phyloP scores from a whole-genome alignment of 306 rosid species.

The Ochetophila trinervis region DNA sequence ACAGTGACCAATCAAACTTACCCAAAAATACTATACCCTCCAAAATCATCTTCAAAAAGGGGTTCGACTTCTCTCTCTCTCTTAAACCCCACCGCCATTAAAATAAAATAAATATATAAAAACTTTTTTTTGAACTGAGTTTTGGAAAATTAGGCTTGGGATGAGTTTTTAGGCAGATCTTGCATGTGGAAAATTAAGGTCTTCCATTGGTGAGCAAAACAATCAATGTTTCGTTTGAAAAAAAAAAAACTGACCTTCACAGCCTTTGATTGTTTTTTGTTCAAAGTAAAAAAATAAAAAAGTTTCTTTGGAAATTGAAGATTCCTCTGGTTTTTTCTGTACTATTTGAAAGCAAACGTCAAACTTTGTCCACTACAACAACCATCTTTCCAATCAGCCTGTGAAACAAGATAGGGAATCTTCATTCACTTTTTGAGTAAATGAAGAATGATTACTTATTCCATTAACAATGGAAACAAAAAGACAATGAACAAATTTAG shows the following conservation, averaged over 20 bases:
- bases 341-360: constrained; percentile 19
- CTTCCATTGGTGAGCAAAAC: constrained; percentile 27
- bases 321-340: constrained; percentile 29
- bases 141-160: not conserved
- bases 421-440: too few relatives aligned
- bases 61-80: not conserved
- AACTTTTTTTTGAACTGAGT: too few relatives aligned
- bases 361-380: constrained; percentile 28
- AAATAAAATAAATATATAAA: too few relatives aligned
- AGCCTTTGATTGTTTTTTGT: too few relatives aligned
- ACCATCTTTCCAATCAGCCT: not conserved
- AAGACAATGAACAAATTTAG: too few relatives aligned
- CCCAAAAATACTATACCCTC: not conserved
- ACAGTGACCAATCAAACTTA: not conserved
- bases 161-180: not conserved
- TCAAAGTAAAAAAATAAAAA: not conserved
- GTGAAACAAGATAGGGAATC: too few relatives aligned
- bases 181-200: constrained; percentile 22
- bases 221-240: constrained; percentile 44
- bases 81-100: not conserved
- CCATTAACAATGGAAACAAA: not conserved
- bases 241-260: not conserved
- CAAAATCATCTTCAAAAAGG: not conserved
- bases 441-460: not conserved
- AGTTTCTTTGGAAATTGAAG: constrained; percentile 48